Evolutionary conservation across 345 rosid species (phyloP).

Genomic region (Euphorbia pulcherrima): DNA sequence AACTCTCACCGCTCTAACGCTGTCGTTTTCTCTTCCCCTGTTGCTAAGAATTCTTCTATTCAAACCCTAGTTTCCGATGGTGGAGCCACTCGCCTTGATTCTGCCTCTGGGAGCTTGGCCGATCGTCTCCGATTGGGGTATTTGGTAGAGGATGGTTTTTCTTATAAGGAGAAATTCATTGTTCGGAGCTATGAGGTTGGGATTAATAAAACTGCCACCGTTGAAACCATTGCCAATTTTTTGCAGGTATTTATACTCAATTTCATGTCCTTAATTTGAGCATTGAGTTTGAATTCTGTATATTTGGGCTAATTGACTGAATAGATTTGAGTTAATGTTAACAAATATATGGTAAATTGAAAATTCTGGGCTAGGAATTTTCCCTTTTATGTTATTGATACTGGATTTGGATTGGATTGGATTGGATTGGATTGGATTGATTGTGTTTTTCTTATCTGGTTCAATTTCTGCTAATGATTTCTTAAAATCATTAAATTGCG

Average conservation of each 20-base stretch:
- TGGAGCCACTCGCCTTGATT: slow-evolving; percentile 22
- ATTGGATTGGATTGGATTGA: background rate
- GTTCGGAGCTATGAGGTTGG: slow-evolving; percentile 93
- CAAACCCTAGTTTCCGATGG: slow-evolving; percentile 34
- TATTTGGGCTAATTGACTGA: background rate
- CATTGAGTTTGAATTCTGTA: background rate
- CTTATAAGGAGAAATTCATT: slow-evolving; percentile 84
- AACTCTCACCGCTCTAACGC: too few species aligned
- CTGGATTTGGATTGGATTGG: background rate
- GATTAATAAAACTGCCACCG: slow-evolving; percentile 89
- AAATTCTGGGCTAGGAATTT: background rate
- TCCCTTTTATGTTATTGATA: background rate
- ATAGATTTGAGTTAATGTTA: background rate
- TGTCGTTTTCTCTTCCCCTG: too few species aligned
- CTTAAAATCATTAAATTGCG: slow-evolving; percentile 3
- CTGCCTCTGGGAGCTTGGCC: slow-evolving; percentile 38
- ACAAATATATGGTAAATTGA: background rate
- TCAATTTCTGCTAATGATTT: background rate
- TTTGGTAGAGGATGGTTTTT: slow-evolving; percentile 64
- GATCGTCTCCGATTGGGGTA: slow-evolving; percentile 63
- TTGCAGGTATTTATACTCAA: slow-evolving; percentile 53
- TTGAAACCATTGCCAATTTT: slow-evolving; percentile 88
- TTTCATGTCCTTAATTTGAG: background rate
- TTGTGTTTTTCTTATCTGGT: too few species aligned
- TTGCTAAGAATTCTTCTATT: slow-evolving; percentile 20